Evolutionary conservation across 441 rosid genomes (phyloP), one percentile per base, ranked within the genome.

Genomic region (Syzygium malaccense): DNA sequence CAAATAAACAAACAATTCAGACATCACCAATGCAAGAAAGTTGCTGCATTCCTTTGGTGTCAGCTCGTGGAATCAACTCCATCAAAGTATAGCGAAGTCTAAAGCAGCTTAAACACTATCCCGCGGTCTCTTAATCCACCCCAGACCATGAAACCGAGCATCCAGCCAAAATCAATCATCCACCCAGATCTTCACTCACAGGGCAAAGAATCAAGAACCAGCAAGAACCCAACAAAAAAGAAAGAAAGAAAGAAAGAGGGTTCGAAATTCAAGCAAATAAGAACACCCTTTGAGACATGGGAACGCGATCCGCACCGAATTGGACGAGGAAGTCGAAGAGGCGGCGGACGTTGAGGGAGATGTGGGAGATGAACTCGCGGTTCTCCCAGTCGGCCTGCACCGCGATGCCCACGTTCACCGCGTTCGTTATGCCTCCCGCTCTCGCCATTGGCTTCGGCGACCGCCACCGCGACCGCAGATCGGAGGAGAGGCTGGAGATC

Each of bases 331-430:
- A 98, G 48, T 98, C 99, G 92, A 98, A 97, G 92, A 98, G 99
- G 90, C 99, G 99, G 90, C 99, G 98, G 89, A 98, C 96, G 90
- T 97, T 98, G 91, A 96, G 99, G 91, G 99, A 96, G 88, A 97
- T 95, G 89, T 97, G 96, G 88, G 99, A 98, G 87, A 98, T 96
- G 89, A 98, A 98, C 89, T 98, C 99, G 85, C 99, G 95, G 92
- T 97, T 98, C 91, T 97, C 99, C 99, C 99, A 98, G 91, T 98
- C 99, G 5, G 99, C 99, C 92, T 98, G 99, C 62, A 98, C 99
- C 13, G 99, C 99, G 45, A 97, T 98, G 89, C 99, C 99, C 23
- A 98, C 99, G 88, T 97, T 97, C 13, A 97, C 98, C 12, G 99
- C 99, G 92, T 96, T 97, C 32, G 99, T 97, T 78, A 96, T 96